Evolutionary conservation across 176 grass and related monocot species (phyloP), one percentile per base, ranked within the genome.

Genomic region (Zizania latifolia): DNA sequence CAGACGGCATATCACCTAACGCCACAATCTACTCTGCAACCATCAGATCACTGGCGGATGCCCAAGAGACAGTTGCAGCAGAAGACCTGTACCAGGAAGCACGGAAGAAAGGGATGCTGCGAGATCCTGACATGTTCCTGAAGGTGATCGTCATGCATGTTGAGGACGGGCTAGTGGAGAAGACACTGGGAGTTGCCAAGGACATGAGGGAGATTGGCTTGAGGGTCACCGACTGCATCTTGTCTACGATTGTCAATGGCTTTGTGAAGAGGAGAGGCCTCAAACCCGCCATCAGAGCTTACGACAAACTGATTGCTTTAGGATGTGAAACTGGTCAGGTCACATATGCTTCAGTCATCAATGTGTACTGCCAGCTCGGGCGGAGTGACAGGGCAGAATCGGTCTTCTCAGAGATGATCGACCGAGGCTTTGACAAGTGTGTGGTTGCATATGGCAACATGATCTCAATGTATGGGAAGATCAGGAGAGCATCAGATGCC

Each of bases 401-500:
- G 7, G 57, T 87, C 17, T 98, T 98, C 81, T 81, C 84, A 0
- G 89, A 94, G 75, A 98, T 94, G 94, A 68, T 93, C 31, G 91
- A 76, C 46, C 90, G 81, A 40, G 94, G 94, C 39, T 86, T 92
- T 6, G 94, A 94, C 83, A 86, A 58, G 78, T 98, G 94, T 17
- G 74, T 94, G 4, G 84, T 98, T 23, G 94, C 91, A 2, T 98
- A 98, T 16, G 82, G 83, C 32, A 98, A 81, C 78, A 98, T 98
- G 89, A 98, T 98, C 59, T 98, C 89, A 1, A 94, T 98, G 88
- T 92, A 98, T n/a, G 91, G 94, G 28, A 93, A 94, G 84, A 81
- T 70, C 62, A 83, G 82, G 30, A 87, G 86, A 32, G 84, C 78
- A 0, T 87, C 81, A 10, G 89, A 98, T 34, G 94, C 94, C 58